A percentile compares a stretch with the other conserved stretches of the same genome.
Conservation (phyloP, 352 stramenopile species). For the Pseudoperonospora humuli region DNA sequence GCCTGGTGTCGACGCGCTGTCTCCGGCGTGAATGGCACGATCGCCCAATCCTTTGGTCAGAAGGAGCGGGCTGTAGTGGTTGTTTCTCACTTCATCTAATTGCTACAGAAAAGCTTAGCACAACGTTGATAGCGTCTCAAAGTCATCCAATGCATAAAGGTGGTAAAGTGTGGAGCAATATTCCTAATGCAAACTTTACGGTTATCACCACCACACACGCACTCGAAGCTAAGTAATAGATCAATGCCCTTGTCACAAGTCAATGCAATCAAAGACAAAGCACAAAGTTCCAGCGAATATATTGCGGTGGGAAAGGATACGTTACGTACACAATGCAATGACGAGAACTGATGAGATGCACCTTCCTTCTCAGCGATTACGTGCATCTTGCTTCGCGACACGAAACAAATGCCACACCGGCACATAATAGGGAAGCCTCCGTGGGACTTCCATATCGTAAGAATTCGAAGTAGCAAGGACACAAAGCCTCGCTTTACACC, state of each 20-base stretch:
- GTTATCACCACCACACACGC: too few relatives aligned
- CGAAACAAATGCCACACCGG: slow-evolving; percentile 1
- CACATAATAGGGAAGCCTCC: background rate
- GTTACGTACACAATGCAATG: slow-evolving; percentile 29
- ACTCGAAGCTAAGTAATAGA: too few relatives aligned
- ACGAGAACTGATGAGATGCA: slow-evolving; percentile 20
- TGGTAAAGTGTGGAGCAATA: too few relatives aligned
- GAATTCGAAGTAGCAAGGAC: slow-evolving; percentile 7
- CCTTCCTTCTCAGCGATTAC: slow-evolving; percentile 16
- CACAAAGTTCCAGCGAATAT: slow-evolving; percentile 15
- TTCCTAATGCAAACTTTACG: too few relatives aligned
- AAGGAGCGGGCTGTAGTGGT: slow-evolving; percentile 22
- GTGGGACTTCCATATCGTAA: background rate
- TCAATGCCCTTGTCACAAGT: too few relatives aligned
- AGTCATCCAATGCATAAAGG: too few relatives aligned
- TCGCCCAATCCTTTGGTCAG: slow-evolving; percentile 10
- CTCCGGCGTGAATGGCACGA: slow-evolving; percentile 38
- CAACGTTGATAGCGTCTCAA: too few relatives aligned
- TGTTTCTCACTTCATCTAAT: slow-evolving; percentile 20
- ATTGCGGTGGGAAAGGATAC: slow-evolving; percentile 19
- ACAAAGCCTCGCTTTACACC: slow-evolving; percentile 29
- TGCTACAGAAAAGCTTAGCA: slow-evolving; percentile 11
- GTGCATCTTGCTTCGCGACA: slow-evolving; percentile 1
- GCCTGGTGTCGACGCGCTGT: slow-evolving; percentile 95
- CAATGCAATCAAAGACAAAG: background rate